phyloP scores from a whole-genome alignment of 371 early-diverging fungal species.

The Rhizopus delemar region DNA sequence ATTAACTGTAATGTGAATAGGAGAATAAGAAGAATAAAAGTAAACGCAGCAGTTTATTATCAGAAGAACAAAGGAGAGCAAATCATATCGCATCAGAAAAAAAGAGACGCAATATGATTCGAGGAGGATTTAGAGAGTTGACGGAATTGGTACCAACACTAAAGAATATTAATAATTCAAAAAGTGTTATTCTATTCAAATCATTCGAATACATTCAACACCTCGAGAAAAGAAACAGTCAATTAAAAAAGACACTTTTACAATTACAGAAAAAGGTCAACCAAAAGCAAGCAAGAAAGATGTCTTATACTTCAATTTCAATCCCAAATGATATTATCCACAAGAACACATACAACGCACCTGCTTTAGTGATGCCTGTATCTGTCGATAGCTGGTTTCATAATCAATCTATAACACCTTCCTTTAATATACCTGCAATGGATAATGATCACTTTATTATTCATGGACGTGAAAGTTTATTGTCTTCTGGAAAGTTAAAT shows the following conservation, averaged over 20 bases:
- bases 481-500: constrained; percentile 31
- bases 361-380: constrained; percentile 18
- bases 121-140: constrained; percentile 76
- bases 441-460: constrained; percentile 18
- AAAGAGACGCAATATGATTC: constrained; percentile 81
- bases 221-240: constrained; percentile 41
- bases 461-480: constrained; percentile 26
- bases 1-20: too few species aligned
- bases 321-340: constrained; percentile 21
- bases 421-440: constrained; percentile 37
- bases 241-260: constrained; percentile 12
- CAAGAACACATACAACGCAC: not conserved
- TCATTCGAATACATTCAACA: constrained; percentile 46
- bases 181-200: constrained; percentile 52
- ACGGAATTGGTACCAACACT: constrained; percentile 76
- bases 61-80: constrained; percentile 77
- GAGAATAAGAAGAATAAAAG: too few species aligned
- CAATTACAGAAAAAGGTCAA: constrained; percentile 12
- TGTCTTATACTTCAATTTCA: constrained; percentile 28
- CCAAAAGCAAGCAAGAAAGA: constrained; percentile 13
- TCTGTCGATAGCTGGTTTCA: constrained; percentile 7
- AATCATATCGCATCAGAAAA: constrained; percentile 89
- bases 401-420: constrained; percentile 14
- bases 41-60: not conserved
- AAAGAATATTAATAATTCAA: constrained; percentile 51